phyloP scores from a whole-genome alignment of 345 rosid genomes.

The Triadica sebifera region DNA sequence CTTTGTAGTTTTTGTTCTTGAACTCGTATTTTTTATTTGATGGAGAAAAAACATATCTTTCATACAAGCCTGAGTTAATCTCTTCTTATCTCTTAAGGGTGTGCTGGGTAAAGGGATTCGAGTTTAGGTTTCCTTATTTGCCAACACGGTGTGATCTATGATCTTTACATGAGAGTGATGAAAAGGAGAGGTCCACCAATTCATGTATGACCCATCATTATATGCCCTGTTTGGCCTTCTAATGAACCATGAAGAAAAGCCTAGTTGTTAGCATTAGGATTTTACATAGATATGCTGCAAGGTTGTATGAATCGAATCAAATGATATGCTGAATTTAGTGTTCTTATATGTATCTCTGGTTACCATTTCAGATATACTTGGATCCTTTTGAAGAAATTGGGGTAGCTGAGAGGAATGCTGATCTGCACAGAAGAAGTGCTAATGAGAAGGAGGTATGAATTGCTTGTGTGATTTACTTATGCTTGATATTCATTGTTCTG shows the following conservation, averaged over 20 bases:
- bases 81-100: neutral
- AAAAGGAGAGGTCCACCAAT: neutral
- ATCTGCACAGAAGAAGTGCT: constrained; percentile 87
- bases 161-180: neutral
- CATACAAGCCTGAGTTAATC: no score
- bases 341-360: constrained; percentile 9
- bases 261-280: neutral
- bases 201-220: neutral
- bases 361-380: constrained; percentile 50
- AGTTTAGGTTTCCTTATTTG: no score
- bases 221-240: neutral
- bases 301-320: constrained; percentile 1
- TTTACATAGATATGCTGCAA: neutral
- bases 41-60: no score
- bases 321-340: neutral
- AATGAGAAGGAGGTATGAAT: constrained; percentile 69
- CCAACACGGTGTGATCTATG: neutral
- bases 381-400: constrained; percentile 94
- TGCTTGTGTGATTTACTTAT: constrained; percentile 1
- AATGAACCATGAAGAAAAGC: neutral
- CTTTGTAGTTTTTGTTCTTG: neutral
- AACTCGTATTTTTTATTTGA: neutral
- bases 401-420: constrained; percentile 64
- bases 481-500: neutral
- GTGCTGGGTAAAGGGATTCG: neutral